A percentile compares a stretch with the other conserved stretches of the same genome.
Evolutionary conservation across 768 basidiomycete genomes (phyloP).

Genomic region (Serendipita sp.): DNA sequence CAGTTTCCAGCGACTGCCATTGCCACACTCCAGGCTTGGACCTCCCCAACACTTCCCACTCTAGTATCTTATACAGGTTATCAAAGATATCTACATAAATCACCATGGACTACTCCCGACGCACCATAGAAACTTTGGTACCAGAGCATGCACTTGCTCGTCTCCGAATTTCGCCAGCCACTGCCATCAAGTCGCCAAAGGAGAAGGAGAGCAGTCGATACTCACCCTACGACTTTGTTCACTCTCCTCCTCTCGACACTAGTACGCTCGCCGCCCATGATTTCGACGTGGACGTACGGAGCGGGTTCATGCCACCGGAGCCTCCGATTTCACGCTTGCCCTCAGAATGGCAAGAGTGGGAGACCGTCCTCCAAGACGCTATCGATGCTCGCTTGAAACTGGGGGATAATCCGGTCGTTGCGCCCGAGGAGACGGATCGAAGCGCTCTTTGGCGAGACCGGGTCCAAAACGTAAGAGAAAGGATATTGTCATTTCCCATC

Average conservation of each 20-base stretch:
- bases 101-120: background rate
- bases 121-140: background rate
- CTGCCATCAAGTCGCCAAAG: background rate
- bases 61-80: too few species aligned
- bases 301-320: slow-evolving; percentile 81
- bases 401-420: slow-evolving; percentile 41
- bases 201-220: background rate
- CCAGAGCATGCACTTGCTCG: background rate
- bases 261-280: slow-evolving; percentile 65
- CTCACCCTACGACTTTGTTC: background rate
- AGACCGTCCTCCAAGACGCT: slow-evolving; percentile 39
- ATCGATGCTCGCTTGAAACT: slow-evolving; percentile 35
- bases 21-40: too few species aligned
- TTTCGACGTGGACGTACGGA: slow-evolving; percentile 83
- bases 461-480: slow-evolving; percentile 42
- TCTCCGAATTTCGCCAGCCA: background rate
- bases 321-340: slow-evolving; percentile 54
- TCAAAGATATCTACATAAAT: background rate
- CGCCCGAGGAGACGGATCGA: slow-evolving; percentile 29
- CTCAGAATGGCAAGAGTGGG: slow-evolving; percentile 55
- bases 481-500: background rate
- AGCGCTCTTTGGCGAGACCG: slow-evolving; percentile 55
- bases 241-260: slow-evolving; percentile 24
- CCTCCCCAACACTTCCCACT: too few species aligned
- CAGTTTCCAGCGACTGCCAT: too few species aligned